These are phyloP conservation scores for Tylopilus subfusipes DNA, from an alignment of 768 basidiomycete genomes.

Conservation along the genomic window DNA sequence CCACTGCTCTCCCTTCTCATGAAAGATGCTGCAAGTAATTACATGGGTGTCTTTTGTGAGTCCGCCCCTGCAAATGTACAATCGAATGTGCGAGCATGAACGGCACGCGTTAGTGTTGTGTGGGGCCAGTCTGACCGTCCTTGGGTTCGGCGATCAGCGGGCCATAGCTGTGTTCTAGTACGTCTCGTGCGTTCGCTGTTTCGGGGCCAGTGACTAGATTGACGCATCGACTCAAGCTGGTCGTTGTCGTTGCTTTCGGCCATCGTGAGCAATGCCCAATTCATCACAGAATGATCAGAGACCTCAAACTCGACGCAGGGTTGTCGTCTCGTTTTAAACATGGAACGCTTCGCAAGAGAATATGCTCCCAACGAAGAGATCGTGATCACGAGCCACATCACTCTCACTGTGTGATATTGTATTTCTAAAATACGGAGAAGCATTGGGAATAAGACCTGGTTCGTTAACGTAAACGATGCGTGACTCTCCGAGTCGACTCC, in stretches of 20 bases:
- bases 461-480: neutral
- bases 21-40: slow-evolving; percentile 46
- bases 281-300: neutral
- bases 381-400: slow-evolving; percentile 8
- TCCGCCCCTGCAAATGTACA: neutral
- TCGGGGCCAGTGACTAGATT: neutral
- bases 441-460: neutral
- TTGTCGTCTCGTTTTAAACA: slow-evolving; percentile 22
- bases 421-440: neutral
- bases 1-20: slow-evolving; percentile 40
- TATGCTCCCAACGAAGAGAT: slow-evolving; percentile 1
- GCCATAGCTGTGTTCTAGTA: neutral
- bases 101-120: slow-evolving; percentile 1
- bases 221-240: slow-evolving; percentile 12
- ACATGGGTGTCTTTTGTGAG: slow-evolving; percentile 39
- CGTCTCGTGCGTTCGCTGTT: neutral
- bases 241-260: slow-evolving; percentile 9
- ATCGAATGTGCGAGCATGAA: neutral
- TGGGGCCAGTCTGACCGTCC: neutral
- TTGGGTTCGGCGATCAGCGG: neutral
- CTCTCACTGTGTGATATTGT: neutral
- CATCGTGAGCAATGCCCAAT: slow-evolving; percentile 10
- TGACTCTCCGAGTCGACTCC: too few species aligned
- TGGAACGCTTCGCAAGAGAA: slow-evolving; percentile 15
- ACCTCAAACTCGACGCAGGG: slow-evolving; percentile 11